Evolutionary conservation across 2,329 filamentous ascomycete genomes (phyloP), one percentile per base, ranked within the genome.

Genomic region (Fusarium sp.): DNA sequence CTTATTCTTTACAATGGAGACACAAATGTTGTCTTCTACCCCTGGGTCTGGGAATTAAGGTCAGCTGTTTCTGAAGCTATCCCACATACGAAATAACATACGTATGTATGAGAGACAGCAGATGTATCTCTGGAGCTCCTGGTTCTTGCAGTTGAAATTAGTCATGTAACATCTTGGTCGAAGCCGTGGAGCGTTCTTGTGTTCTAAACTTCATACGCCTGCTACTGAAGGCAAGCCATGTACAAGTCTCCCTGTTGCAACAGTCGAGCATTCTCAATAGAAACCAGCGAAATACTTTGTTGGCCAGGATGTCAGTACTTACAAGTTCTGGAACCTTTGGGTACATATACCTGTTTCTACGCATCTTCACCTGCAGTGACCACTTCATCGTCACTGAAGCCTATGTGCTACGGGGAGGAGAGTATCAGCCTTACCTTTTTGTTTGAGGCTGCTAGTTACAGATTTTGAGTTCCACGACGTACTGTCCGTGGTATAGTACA

Each of bases 121-220:
- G n/a, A 5, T 11, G 7, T 4, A n/a, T 8, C 10, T 13, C 18
- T 37, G 11, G 11, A 25, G 8, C 13, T 37, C 12, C 18, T 20
- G 21, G 4, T 41, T 1, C 3, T 37, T 37, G 18, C 3, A n/a
- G 18, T n/a, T 12, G 5, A 37, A n/a, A 16, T 0, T 1, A n/a
- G 34, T 7, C 5, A 1, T 12, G 34, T 4, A n/a, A 0, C 18
- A 37, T 12, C 18, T 37, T 37, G 34, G 7, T 0, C 10, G 10
- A n/a, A 37, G 18, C 18, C 5, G 5, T 11, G 10, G 5, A 6
- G 34, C n/a, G 18, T 37, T 37, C 18, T 37, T n/a, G 0, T 10
- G 32, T 18, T 34, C 32, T 34, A 1, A 1, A 18, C 32, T 34
- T 9, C 32, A 34, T 9, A 18, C 32, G 8, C 32, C 32, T 34